phyloP scores from a whole-genome alignment of 192 early-diverging fungal genomes.

The Coemansia sp. region DNA sequence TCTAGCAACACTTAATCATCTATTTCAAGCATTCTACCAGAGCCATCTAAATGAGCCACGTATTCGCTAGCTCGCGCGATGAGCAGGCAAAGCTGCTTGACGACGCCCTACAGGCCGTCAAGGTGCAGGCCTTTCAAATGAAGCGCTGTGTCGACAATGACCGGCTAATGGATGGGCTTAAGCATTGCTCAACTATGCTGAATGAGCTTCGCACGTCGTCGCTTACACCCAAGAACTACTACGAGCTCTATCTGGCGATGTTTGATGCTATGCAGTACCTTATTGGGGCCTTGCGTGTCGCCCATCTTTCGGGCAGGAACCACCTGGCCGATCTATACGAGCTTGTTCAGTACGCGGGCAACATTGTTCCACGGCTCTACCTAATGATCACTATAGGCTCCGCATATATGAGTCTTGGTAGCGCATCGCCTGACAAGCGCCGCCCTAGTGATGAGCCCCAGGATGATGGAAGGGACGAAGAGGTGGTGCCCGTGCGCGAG shows the following conservation, averaged over 20 bases:
- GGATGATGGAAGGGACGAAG: conserved; percentile 15
- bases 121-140: conserved; percentile 94
- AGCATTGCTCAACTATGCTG: conserved; percentile 97
- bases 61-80: conserved; percentile 54
- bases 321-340: conserved; percentile 95
- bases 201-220: conserved; percentile 92
- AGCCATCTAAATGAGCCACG: conserved; percentile 34
- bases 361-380: conserved; percentile 98
- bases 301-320: conserved; percentile 78
- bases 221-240: conserved; percentile 97
- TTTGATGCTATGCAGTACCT: conserved; percentile 97
- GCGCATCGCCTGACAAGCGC: conserved; percentile 2
- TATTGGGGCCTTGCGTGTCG: conserved; percentile 85
- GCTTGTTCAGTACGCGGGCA: conserved; percentile 96
- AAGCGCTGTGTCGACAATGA: conserved; percentile 84
- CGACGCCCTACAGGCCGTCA: conserved; percentile 89
- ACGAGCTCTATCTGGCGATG: conserved; percentile 99
- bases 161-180: conserved; percentile 96
- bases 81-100: conserved; percentile 91
- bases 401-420: conserved; percentile 87
- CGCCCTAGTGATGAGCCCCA: not conserved
- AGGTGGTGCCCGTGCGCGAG: conserved; percentile 89
- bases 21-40: not conserved
- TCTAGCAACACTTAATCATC: not conserved
- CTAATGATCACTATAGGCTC: conserved; percentile 99